Percentiles rank a stretch among this genome's conserved stretches.
These are phyloP conservation scores for Taphrina flavorubra DNA, from an alignment of 1,139 yeast genomes.

Conservation along the genomic window DNA sequence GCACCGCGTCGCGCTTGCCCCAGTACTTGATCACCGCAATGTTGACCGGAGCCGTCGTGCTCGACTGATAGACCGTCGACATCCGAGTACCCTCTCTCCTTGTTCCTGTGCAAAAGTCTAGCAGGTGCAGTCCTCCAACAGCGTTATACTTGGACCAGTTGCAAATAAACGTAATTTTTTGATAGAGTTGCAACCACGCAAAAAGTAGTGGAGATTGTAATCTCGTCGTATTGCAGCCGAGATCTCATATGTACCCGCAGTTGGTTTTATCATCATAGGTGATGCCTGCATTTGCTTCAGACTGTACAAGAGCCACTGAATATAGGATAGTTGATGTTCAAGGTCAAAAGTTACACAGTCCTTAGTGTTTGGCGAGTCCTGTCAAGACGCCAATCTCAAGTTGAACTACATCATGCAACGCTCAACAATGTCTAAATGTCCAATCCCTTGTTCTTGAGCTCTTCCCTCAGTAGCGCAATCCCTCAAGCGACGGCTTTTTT, in stretches of 20 bases:
- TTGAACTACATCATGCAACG: no score
- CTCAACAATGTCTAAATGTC: neutral
- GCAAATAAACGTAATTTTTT: no score
- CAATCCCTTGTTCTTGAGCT: slow-evolving; percentile 17
- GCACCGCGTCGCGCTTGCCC: slow-evolving; percentile 91
- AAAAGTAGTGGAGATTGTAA: neutral
- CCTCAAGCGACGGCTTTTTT: slow-evolving; percentile 16
- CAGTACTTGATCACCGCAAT: slow-evolving; percentile 97
- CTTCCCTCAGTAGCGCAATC: slow-evolving; percentile 23
- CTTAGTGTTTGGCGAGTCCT: no score
- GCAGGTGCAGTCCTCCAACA: neutral
- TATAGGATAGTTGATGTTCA: no score
- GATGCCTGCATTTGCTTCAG: no score
- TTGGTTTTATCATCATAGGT: no score
- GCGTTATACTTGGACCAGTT: no score
- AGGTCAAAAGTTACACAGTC: no score
- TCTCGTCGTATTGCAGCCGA: neutral
- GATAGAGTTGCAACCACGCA: neutral
- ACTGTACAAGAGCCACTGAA: no score
- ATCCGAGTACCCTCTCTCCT: neutral
- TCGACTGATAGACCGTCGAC: slow-evolving; percentile 61
- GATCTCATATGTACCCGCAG: neutral
- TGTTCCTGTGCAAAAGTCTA: no score
- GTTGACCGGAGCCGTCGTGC: slow-evolving; percentile 96
- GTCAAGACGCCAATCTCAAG: no score